phyloP scores from a whole-genome alignment of 768 basidiomycete species.

The Nidularia sp. region DNA sequence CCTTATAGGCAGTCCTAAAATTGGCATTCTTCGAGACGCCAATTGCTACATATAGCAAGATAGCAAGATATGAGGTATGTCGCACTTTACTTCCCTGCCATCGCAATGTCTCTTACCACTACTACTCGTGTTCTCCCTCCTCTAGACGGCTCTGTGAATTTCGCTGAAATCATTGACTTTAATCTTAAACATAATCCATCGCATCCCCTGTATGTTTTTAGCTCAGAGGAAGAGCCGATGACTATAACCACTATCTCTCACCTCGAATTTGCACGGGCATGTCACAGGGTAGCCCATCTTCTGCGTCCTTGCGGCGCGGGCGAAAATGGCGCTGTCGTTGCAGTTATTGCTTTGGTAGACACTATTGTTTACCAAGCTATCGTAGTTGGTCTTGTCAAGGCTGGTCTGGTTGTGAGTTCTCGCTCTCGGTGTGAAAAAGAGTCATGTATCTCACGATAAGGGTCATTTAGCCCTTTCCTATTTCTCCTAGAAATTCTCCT shows the following conservation, averaged over 20 bases:
- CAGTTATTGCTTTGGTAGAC: constrained; percentile 28
- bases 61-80: background rate
- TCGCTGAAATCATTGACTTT: constrained; percentile 28
- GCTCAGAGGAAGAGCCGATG: constrained; percentile 11
- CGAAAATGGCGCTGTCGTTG: constrained; percentile 26
- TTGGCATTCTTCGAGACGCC: too few relatives aligned
- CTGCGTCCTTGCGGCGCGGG: constrained; percentile 27
- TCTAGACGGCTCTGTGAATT: constrained; percentile 24
- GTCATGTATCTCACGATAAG: background rate
- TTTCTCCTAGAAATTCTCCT: constrained; percentile 33
- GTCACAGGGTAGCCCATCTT: constrained; percentile 35
- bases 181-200: constrained; percentile 28
- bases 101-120: background rate
- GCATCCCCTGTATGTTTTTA: constrained; percentile 23
- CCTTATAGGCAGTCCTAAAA: too few relatives aligned
- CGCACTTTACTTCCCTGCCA: background rate
- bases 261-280: constrained; percentile 40
- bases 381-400: constrained; percentile 29
- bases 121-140: constrained; percentile 13
- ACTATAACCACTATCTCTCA: constrained; percentile 24
- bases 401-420: constrained; percentile 27
- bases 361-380: constrained; percentile 37
- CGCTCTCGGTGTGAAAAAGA: background rate
- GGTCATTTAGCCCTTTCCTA: constrained; percentile 29
- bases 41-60: too few relatives aligned